These are phyloP conservation scores for Spinacia oleracea DNA, from an alignment of 179 eudicot genomes.

Conservation along the genomic window DNA sequence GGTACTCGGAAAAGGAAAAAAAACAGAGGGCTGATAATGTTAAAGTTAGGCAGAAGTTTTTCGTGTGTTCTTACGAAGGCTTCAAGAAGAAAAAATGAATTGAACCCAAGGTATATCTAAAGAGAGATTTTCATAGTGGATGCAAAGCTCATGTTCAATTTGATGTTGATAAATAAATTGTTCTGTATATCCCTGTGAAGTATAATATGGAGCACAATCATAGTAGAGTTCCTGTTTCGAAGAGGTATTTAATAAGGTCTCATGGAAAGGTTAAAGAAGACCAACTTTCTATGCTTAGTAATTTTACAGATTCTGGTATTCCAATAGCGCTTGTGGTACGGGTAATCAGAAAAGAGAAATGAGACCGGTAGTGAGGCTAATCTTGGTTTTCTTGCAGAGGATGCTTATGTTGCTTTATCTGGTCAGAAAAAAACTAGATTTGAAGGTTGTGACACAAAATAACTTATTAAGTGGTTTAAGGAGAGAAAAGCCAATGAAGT, in stretches of 20 bases:
- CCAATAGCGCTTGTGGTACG: no score
- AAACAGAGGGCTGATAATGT: background rate
- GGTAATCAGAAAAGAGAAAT: no score
- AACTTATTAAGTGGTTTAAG: no score
- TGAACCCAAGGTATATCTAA: no score
- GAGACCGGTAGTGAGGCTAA: no score
- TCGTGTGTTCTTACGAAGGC: background rate
- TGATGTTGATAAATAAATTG: background rate
- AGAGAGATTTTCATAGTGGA: background rate
- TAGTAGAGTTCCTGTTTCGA: background rate
- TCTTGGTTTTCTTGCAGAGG: no score
- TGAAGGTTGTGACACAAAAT: no score
- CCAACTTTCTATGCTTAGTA: no score
- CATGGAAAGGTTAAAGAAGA: background rate
- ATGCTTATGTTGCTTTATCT: no score
- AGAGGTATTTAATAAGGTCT: background rate
- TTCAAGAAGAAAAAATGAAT: background rate
- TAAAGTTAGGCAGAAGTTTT: background rate
- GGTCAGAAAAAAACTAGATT: no score
- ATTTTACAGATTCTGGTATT: no score
- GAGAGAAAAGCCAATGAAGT: no score
- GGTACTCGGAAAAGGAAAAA: background rate
- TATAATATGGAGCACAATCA: background rate
- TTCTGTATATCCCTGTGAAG: background rate
- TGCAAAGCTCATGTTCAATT: background rate